phyloP scores from a whole-genome alignment of 2,329 filamentous ascomycete genomes.

The Chaetomiaceae sp. region DNA sequence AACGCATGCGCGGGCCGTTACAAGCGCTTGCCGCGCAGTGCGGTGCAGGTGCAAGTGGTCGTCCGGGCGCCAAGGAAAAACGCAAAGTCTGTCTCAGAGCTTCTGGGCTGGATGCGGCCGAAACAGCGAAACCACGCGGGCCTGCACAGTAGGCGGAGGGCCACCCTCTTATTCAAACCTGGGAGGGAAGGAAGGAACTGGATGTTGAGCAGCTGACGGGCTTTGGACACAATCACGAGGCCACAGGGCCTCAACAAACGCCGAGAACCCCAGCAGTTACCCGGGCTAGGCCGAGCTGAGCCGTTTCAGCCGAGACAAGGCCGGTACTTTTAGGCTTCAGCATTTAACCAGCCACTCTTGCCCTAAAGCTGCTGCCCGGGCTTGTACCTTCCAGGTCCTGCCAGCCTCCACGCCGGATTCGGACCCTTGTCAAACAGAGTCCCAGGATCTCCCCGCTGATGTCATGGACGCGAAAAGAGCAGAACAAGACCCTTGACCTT shows the following conservation, averaged over 20 bases:
- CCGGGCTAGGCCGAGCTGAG: conserved; percentile 19
- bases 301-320: conserved; percentile 9
- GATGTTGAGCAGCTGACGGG: conserved; percentile 10
- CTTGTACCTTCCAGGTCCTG: conserved; percentile 12
- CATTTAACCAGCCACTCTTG: neutral
- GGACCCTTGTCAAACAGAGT: conserved; percentile 14
- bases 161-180: neutral
- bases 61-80: too few species aligned
- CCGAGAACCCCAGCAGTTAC: conserved; percentile 19
- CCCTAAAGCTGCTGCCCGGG: neutral
- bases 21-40: too few species aligned
- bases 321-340: conserved; percentile 13
- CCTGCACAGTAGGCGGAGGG: too few species aligned
- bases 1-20: too few species aligned
- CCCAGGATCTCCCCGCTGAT: conserved; percentile 18
- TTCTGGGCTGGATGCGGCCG: neutral
- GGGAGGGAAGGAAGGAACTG: too few species aligned
- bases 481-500: too few species aligned
- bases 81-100: too few species aligned
- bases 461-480: conserved; percentile 15
- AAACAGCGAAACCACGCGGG: neutral
- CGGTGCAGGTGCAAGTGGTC: too few species aligned
- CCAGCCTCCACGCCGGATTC: conserved; percentile 11
- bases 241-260: conserved; percentile 26
- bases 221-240: conserved; percentile 23